Evolutionary conservation across 1,139 yeast species (phyloP).

Genomic region (Sugiyamaella pinicola): DNA sequence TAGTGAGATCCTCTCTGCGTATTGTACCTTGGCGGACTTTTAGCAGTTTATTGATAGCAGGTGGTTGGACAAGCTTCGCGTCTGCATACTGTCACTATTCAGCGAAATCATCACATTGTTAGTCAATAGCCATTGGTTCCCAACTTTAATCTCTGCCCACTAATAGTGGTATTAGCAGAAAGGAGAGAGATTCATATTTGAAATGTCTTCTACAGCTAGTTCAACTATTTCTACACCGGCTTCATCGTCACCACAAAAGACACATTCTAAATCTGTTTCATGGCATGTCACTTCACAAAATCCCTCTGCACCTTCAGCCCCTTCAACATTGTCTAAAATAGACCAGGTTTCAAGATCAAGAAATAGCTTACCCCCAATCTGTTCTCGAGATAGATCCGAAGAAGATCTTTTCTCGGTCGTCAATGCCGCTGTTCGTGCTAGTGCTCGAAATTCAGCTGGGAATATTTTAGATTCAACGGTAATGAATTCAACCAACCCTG

Average conservation of each 20-base stretch:
- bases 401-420: constrained; percentile 6
- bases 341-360: constrained; percentile 6
- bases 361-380: constrained; percentile 14
- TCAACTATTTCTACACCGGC: background rate
- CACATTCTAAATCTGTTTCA: constrained; percentile 15
- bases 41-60: no score
- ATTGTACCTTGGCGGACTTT: no score
- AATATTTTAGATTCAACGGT: background rate
- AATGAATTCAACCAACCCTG: background rate
- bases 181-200: no score
- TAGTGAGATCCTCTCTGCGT: no score
- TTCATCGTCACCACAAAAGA: background rate
- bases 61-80: no score
- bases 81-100: no score
- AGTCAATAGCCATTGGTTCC: no score
- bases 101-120: no score
- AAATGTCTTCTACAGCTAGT: constrained; percentile 3
- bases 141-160: no score
- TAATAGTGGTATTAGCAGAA: no score
- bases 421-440: background rate
- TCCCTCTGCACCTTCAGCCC: background rate
- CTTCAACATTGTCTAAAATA: background rate
- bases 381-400: background rate
- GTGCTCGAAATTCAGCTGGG: background rate
- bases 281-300: constrained; percentile 12